phyloP scores from a whole-genome alignment of 2,329 filamentous ascomycete genomes.

The Gaeumannomyces sp. region DNA sequence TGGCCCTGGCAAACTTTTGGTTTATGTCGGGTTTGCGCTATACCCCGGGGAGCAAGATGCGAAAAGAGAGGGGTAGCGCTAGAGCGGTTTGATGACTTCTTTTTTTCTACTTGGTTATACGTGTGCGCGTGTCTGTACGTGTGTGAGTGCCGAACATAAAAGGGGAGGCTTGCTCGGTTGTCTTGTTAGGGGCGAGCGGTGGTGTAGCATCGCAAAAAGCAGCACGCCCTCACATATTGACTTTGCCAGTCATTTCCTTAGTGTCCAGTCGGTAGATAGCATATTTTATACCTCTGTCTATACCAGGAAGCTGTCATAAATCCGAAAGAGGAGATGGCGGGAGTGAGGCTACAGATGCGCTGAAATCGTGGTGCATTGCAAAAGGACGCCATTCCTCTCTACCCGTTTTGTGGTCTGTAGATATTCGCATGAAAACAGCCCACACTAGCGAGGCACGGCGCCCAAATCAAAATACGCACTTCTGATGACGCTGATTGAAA shows the following conservation, averaged over 20 bases:
- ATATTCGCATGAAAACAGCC: too few species aligned
- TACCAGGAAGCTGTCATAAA: too few species aligned
- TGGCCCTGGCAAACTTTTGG: conserved; percentile 4
- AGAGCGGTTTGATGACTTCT: conserved; percentile 13
- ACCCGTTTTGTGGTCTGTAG: too few species aligned
- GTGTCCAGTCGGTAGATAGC: background rate
- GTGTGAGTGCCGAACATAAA: background rate
- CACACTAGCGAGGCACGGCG: too few species aligned
- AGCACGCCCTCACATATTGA: background rate
- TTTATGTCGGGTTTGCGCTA: conserved; percentile 5
- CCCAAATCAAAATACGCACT: too few species aligned
- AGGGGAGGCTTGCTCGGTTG: background rate
- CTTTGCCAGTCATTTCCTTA: background rate
- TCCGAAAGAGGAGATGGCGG: too few species aligned
- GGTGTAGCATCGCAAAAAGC: background rate
- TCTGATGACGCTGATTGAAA: too few species aligned
- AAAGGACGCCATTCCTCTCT: too few species aligned
- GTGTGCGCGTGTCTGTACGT: background rate
- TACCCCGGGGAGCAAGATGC: background rate
- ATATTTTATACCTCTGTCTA: background rate
- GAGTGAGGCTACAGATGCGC: too few species aligned
- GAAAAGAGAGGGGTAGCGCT: conserved; percentile 2
- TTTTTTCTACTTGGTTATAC: background rate
- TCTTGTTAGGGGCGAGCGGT: background rate
- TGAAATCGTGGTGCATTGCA: too few species aligned